Percentiles rank a stretch among this genome's conserved stretches.
Conservation (phyloP, 768 basidiomycete genomes). For the Glaciozyma antarctica region DNA sequence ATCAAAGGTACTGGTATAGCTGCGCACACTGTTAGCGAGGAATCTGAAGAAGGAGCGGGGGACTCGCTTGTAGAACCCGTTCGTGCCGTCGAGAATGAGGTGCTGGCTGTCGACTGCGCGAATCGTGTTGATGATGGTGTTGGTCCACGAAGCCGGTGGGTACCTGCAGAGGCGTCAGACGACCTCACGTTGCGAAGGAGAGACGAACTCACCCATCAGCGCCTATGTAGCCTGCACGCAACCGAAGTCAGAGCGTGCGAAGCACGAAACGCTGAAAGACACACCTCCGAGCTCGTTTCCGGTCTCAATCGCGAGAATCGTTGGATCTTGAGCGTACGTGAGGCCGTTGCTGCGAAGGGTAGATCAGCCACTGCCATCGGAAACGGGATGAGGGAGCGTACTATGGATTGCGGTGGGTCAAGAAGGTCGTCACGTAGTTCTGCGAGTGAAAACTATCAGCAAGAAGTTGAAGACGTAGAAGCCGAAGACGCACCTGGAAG, state of each 20-base stretch:
- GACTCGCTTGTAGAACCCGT: slow-evolving; percentile 23
- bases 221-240: slow-evolving; percentile 18
- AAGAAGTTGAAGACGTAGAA: slow-evolving; percentile 2
- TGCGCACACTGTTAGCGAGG: background rate
- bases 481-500: too few species aligned
- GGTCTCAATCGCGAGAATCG: slow-evolving; percentile 34
- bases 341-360: slow-evolving; percentile 14
- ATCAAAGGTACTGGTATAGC: background rate
- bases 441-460: slow-evolving; percentile 2
- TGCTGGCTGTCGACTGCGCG: slow-evolving; percentile 2
- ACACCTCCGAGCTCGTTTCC: slow-evolving; percentile 34
- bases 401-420: slow-evolving; percentile 29
- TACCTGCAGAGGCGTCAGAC: background rate
- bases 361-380: too few species aligned
- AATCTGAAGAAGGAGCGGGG: background rate
- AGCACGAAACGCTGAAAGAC: background rate
- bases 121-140: background rate
- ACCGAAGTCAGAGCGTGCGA: background rate
- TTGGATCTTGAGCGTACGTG: slow-evolving; percentile 26
- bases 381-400: too few species aligned
- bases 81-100: slow-evolving; percentile 25
- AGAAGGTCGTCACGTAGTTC: slow-evolving; percentile 25
- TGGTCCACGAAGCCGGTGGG: slow-evolving; percentile 15
- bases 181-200: too few species aligned
- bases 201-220: slow-evolving; percentile 6